Conservation (phyloP, 495 filamentous ascomycete species). For the Aspergillus ostianus region DNA sequence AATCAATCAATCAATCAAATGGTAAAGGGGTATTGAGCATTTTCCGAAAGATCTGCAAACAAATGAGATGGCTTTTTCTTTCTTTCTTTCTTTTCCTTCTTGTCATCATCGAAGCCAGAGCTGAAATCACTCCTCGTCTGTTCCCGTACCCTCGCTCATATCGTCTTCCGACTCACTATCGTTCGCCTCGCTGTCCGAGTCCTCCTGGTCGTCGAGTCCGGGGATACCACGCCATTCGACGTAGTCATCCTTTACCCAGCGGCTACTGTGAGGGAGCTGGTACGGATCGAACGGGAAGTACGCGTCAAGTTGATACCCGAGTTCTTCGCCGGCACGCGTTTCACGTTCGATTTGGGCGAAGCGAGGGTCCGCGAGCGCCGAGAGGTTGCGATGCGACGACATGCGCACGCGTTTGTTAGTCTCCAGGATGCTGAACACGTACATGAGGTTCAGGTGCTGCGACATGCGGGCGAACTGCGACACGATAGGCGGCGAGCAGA, state of each 20-base stretch:
- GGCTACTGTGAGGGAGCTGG: constrained; percentile 75
- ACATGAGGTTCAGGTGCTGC: constrained; percentile 79
- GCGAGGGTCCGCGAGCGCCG: constrained; percentile 29
- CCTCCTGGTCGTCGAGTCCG: constrained; percentile 58
- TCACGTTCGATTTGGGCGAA: constrained; percentile 59
- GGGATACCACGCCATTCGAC: constrained; percentile 77
- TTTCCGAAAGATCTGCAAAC: constrained; percentile 6
- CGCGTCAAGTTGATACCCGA: constrained; percentile 77
- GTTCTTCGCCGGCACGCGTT: constrained; percentile 58
- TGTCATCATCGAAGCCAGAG: background rate
- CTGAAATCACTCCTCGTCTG: constrained; percentile 35
- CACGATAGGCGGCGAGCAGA: constrained; percentile 91
- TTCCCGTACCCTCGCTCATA: constrained; percentile 35
- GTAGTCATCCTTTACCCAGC: constrained; percentile 85
- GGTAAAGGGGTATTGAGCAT: constrained; percentile 17
- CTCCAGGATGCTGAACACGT: constrained; percentile 82
- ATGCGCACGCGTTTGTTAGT: constrained; percentile 84
- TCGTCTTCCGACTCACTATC: constrained; percentile 30
- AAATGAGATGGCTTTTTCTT: background rate
- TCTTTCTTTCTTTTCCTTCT: background rate
- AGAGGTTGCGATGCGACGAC: constrained; percentile 53
- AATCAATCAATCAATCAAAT: background rate
- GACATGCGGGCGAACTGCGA: constrained; percentile 85
- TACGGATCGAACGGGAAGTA: constrained; percentile 99
- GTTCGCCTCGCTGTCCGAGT: constrained; percentile 45